phyloP scores from a whole-genome alignment of 2,329 filamentous ascomycete species.

The Sporothrix protearum region DNA sequence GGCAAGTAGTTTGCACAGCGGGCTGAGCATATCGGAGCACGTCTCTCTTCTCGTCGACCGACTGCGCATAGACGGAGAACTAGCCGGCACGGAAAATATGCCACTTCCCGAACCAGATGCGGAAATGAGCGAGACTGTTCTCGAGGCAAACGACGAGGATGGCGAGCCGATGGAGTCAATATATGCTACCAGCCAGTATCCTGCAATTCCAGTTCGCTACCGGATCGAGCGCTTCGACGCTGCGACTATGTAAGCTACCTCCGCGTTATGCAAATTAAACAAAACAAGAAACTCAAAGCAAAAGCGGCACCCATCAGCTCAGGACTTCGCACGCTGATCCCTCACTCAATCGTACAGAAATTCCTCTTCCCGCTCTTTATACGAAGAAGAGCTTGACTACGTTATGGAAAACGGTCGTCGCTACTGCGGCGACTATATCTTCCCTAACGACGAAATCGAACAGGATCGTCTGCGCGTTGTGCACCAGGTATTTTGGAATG shows the following conservation, averaged over 20 bases:
- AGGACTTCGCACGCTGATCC: background rate
- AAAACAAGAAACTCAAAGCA: background rate
- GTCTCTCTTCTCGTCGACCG: background rate
- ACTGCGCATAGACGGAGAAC: background rate
- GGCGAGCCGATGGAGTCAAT: conserved; percentile 39
- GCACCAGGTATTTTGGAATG: conserved; percentile 36
- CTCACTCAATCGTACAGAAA: conserved; percentile 28
- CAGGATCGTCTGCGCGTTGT: conserved; percentile 37
- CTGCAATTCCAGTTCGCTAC: conserved; percentile 37
- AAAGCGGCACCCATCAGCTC: background rate
- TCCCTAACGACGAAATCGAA: conserved; percentile 59
- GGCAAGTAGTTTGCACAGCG: background rate
- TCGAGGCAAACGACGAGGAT: conserved; percentile 31
- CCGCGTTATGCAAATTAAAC: background rate
- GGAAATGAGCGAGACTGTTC: conserved; percentile 11
- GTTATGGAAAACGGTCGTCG: conserved; percentile 56
- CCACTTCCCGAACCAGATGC: conserved; percentile 2
- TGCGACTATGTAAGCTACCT: conserved; percentile 40
- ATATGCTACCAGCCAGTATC: conserved; percentile 43
- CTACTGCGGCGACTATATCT: conserved; percentile 57
- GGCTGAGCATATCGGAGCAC: background rate
- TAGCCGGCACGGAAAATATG: conserved; percentile 1
- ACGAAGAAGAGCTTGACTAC: conserved; percentile 44
- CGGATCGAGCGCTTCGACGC: conserved; percentile 39
- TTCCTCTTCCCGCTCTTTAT: conserved; percentile 36